phyloP scores from a whole-genome alignment of 768 basidiomycete genomes.

The Exsudoporus frostii region DNA sequence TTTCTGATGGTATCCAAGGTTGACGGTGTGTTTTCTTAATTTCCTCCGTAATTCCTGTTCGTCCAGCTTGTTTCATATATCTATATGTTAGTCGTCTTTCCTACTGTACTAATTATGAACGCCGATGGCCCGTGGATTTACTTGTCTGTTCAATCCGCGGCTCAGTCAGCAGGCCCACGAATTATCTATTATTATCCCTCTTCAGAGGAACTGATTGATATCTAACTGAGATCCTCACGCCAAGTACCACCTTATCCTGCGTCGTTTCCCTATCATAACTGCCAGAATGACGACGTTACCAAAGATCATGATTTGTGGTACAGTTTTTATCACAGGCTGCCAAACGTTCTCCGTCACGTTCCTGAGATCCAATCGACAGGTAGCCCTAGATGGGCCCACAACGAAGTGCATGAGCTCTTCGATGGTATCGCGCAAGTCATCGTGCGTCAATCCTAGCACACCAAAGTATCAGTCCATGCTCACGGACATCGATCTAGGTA shows the following conservation, averaged over 20 bases:
- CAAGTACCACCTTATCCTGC: neutral
- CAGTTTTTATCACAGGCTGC: neutral
- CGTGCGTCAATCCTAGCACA: conserved; percentile 42
- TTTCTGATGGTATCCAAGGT: neutral
- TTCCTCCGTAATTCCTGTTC: neutral
- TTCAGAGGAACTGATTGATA: neutral
- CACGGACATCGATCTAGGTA: conserved; percentile 14
- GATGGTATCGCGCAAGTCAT: conserved; percentile 68
- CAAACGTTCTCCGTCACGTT: neutral
- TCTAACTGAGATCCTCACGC: neutral
- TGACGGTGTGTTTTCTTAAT: neutral
- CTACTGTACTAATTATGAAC: neutral
- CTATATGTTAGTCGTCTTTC: neutral
- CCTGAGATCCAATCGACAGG: conserved; percentile 35
- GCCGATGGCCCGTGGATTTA: neutral
- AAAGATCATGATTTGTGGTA: conserved; percentile 33
- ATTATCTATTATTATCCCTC: neutral
- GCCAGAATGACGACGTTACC: conserved; percentile 12
- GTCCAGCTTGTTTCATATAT: neutral
- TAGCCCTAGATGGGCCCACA: conserved; percentile 71
- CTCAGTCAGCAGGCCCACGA: neutral
- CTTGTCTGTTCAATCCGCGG: neutral
- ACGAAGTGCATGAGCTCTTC: conserved; percentile 62
- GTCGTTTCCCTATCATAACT: neutral
- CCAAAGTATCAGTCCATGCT: neutral